Evolutionary conservation across 2,329 filamentous ascomycete genomes (phyloP).

Genomic region (Exophiala calicioides): DNA sequence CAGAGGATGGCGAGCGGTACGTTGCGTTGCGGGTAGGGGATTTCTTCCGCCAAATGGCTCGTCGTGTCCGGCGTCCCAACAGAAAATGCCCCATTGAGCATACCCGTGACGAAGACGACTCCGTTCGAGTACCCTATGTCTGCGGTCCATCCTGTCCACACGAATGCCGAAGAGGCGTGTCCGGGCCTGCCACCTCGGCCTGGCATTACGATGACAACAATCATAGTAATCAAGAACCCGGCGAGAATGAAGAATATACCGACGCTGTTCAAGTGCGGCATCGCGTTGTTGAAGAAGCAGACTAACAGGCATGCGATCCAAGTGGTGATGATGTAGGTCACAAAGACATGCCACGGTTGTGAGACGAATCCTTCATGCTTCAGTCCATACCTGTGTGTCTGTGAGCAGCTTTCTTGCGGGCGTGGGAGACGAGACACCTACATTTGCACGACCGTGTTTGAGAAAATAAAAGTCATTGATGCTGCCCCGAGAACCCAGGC

Average conservation of each 20-base stretch:
- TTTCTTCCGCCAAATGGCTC: conserved; percentile 64
- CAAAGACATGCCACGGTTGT: conserved; percentile 60
- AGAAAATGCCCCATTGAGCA: conserved; percentile 69
- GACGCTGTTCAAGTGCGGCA: conserved; percentile 35
- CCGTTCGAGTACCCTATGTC: conserved; percentile 50
- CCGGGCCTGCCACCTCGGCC: conserved; percentile 18
- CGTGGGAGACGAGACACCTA: conserved; percentile 56
- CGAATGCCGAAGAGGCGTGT: conserved; percentile 53
- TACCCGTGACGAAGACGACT: conserved; percentile 64
- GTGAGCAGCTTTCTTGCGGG: neutral
- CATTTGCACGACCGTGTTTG: conserved; percentile 61
- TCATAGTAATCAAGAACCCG: conserved; percentile 50
- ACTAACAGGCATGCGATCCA: conserved; percentile 26
- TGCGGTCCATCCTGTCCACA: conserved; percentile 60
- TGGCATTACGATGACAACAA: conserved; percentile 38
- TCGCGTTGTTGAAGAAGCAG: conserved; percentile 50
- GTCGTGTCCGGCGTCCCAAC: conserved; percentile 68
- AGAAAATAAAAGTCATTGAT: conserved; percentile 59
- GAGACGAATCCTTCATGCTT: conserved; percentile 56
- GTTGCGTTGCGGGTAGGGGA: conserved; percentile 62
- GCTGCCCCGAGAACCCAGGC: conserved; percentile 65
- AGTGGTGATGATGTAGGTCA: conserved; percentile 53
- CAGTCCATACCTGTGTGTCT: conserved; percentile 47
- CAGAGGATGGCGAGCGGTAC: conserved; percentile 53
- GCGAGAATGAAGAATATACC: conserved; percentile 55